Evolutionary conservation across 352 stramenopile genomes (phyloP), one percentile per base, ranked within the genome.

Genomic region (Pythium aphanidermatum): DNA sequence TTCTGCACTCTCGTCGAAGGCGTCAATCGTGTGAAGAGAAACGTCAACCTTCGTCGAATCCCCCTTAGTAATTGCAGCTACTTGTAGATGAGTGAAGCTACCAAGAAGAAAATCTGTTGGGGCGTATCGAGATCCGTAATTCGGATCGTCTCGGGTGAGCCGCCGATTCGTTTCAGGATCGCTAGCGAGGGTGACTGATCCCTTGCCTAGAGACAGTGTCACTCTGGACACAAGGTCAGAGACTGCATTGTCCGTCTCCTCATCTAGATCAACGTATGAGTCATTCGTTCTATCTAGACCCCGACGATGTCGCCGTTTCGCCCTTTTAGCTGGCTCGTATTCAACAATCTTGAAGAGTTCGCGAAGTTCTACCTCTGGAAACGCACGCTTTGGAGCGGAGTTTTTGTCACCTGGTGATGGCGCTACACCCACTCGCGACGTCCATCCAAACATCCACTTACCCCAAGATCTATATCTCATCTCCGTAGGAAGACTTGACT

Each of bases 311-410:
- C 60, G 59, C 34, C 75, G 77, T 39, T 88, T 89, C 3, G 62
- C 70, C 5, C 73, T 63, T 47, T 81, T 83, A 23, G 67, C 73
- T 28, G 83, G 78, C 13, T 90, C 80, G 49, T 84, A 86, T 38
- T 92, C 83, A 19, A 95, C 59, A 42, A 95, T 90, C 36, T 89
- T 86, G 44, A 88, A 95, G n/a, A 95, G 47, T 47, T 95, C 80
- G 13, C 77, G 70, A 30, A 90, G 65, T 29, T 95, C 83, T 20
- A 92, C 69, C 52, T 94, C 83, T 11, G 80, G 77, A 46, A 92
- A 71, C 17, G 71, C 69, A 3, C 71, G 65, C 31, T 70, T 63
- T 1, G 74, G 63, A 16, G 26, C 33, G 13, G 69, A 48, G 12
- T 62, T 47, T 21, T 44, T 28, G 42, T 70, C 56, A 17, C 52